Conservation (phyloP, 441 rosid species). For the Aleurites moluccanus region DNA sequence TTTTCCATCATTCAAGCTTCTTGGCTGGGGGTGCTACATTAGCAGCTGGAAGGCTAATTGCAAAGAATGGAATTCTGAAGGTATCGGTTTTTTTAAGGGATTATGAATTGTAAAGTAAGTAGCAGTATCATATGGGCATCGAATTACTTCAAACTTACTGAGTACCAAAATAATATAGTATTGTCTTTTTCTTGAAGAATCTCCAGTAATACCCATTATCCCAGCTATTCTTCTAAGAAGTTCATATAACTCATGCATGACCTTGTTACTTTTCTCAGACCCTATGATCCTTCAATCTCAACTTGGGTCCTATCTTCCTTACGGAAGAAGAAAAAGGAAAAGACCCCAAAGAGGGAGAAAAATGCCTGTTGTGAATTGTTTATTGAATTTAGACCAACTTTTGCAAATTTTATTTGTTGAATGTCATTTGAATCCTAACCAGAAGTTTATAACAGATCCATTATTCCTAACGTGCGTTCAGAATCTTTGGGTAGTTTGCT, state of each 20-base stretch:
- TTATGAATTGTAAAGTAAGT: not conserved
- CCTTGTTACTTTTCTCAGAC: not conserved
- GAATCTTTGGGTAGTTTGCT: not conserved
- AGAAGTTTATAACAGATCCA: not conserved
- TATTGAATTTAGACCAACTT: not conserved
- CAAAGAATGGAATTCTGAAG: constrained; percentile 69
- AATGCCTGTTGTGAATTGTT: not conserved
- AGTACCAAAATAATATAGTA: not conserved
- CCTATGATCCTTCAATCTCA: not conserved
- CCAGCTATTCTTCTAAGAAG: not conserved
- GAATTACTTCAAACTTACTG: not conserved
- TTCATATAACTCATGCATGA: not conserved
- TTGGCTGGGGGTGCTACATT: constrained; percentile 92
- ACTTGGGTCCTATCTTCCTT: not conserved
- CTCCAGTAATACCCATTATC: not conserved
- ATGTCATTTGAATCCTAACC: not conserved
- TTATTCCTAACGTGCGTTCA: not conserved
- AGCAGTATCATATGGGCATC: not conserved
- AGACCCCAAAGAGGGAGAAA: not conserved
- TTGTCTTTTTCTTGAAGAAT: not conserved
- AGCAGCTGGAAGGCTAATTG: constrained; percentile 83
- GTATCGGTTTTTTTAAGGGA: constrained; percentile 31
- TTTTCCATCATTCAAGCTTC: constrained; percentile 91
- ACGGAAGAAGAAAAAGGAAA: not conserved
- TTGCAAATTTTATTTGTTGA: not conserved